Evolutionary conservation across 495 filamentous ascomycete species (phyloP), one percentile per base, ranked within the genome.

Genomic region (Xylaria nigripes): DNA sequence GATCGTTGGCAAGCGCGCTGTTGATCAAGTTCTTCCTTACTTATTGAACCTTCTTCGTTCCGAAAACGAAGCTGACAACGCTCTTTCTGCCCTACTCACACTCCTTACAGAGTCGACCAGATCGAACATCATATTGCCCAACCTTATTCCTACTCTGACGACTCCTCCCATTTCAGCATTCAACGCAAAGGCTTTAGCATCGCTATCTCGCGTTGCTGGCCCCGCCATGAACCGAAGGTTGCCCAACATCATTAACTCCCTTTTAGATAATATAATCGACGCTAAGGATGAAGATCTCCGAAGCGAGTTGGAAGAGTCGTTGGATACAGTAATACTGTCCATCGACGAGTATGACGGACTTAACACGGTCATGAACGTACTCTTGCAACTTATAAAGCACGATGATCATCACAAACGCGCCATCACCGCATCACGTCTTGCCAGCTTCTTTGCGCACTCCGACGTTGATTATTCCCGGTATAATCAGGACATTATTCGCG

Each of bases 281-380:
- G 82, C 81, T 60, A 85, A 82, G 48, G 90, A 98, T 48, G 83
- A 86, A 7, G 82, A 84, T 4, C 80, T 91, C n/a, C 76, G 74
- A 4, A 66, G 67, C 13, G 92, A 96, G 36, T 79, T 98, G 16
- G 81, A 86, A 57, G 70, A 66, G 43, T 83, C 93, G 2, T 90
- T 98, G 60, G 87, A 95, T 62, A 84, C 86, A 0, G 87, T 98
- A 30, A 76, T 97, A 56, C 74, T 90, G 25, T 96, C 90, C 43
- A 89, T 97, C 50, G 94, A 97, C 71, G 94, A 96, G 68, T 94
- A 81, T 59, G 93, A 98, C 70, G 94, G 93, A 18, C 76, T 98
- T 22, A 97, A 96, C 59, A 90, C 86, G 10, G 85, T 85, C 42
- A 96, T 98, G 89, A 95, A 85, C 62, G 89, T 90, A 24, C 85